These are phyloP conservation scores for Entomortierella parvispora DNA, from an alignment of 192 early-diverging fungal genomes.

Conservation along the genomic window DNA sequence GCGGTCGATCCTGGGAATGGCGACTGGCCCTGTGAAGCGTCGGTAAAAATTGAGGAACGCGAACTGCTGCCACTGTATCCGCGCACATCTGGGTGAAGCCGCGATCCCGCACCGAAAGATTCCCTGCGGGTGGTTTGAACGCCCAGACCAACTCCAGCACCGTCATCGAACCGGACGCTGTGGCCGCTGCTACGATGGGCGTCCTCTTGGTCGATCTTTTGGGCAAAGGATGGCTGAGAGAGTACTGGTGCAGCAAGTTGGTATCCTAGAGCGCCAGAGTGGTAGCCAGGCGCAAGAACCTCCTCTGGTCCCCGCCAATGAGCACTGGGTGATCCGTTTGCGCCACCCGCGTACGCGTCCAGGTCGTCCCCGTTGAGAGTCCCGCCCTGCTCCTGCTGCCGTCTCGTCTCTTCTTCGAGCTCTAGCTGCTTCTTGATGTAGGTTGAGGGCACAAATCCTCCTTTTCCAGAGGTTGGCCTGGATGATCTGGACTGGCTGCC, in stretches of 20 bases:
- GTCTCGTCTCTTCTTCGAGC: slow-evolving; percentile 21
- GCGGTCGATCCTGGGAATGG: no score
- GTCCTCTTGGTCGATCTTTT: not conserved
- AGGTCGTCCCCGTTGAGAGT: not conserved
- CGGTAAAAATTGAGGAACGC: not conserved
- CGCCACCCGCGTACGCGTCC: not conserved
- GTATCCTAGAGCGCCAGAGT: slow-evolving; percentile 38
- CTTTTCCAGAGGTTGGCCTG: slow-evolving; percentile 2
- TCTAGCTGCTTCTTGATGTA: slow-evolving; percentile 28
- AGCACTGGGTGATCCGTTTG: no score
- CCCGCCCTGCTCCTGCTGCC: not conserved
- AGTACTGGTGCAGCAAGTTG: not conserved
- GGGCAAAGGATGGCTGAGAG: not conserved
- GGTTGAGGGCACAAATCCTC: slow-evolving; percentile 31
- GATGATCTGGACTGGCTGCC: slow-evolving; percentile 16
- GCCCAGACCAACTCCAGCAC: slow-evolving; percentile 6
- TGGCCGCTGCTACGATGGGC: not conserved
- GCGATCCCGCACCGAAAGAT: no score
- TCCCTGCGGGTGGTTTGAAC: not conserved
- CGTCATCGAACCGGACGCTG: not conserved
- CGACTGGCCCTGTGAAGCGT: not conserved
- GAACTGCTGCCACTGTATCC: not conserved
- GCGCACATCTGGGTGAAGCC: not conserved
- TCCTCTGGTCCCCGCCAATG: slow-evolving; percentile 19
- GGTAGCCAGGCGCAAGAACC: slow-evolving; percentile 31